Percentiles rank a stretch among this genome's conserved stretches.
phyloP scores from a whole-genome alignment of 1,284 basidiomycete species.

The Moesziomyces globuligerus region DNA sequence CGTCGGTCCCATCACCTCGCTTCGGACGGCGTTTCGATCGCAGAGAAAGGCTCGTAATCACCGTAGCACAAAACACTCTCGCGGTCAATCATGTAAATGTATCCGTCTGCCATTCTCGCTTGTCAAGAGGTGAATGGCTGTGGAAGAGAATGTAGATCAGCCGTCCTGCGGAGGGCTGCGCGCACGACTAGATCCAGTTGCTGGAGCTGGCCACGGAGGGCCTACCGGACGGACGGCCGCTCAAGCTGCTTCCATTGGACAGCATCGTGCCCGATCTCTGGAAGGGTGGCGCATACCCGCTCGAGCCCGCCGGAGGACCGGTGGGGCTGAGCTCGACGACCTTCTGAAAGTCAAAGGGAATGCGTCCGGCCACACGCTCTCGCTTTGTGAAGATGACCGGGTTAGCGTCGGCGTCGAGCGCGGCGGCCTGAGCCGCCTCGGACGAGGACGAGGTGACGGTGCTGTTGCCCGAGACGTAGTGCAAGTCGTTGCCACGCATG shows the following conservation, averaged over 20 bases:
- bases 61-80: too few relatives aligned
- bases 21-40: too few relatives aligned
- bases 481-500: conserved; percentile 81
- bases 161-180: too few relatives aligned
- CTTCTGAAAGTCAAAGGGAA: conserved; percentile 46
- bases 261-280: conserved; percentile 28
- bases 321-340: conserved; percentile 43
- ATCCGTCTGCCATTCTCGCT: too few relatives aligned
- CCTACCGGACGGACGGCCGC: conserved; percentile 23
- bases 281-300: conserved; percentile 25
- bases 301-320: neutral
- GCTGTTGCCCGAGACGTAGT: conserved; percentile 74
- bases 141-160: too few relatives aligned
- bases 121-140: too few relatives aligned
- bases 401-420: conserved; percentile 44
- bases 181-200: conserved; percentile 45
- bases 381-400: conserved; percentile 49
- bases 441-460: conserved; percentile 39
- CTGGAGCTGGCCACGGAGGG: conserved; percentile 25
- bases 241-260: conserved; percentile 35
- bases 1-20: too few relatives aligned
- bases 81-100: too few relatives aligned
- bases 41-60: too few relatives aligned
- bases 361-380: conserved; percentile 28
- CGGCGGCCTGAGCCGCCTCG: conserved; percentile 24